A percentile compares a stretch with the other conserved stretches of the same genome.
phyloP scores from a whole-genome alignment of 2,329 filamentous ascomycete species.

The Verticillium klebahnii region DNA sequence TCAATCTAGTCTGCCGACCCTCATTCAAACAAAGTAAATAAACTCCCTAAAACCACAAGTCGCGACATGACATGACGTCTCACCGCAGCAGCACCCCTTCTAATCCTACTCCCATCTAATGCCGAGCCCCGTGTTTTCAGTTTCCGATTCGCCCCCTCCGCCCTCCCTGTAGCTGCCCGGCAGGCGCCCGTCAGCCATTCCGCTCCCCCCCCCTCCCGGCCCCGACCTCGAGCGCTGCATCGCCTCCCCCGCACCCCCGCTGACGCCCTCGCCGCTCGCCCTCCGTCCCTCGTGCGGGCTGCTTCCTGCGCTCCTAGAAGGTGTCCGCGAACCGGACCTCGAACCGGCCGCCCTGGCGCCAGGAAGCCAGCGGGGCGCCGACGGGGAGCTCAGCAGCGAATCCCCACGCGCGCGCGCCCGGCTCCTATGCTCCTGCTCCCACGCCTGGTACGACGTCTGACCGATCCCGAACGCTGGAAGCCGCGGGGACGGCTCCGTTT shows the following conservation, averaged over 20 bases:
- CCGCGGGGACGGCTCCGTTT: constrained; percentile 39
- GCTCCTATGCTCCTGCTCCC: constrained; percentile 14
- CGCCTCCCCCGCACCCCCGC: neutral
- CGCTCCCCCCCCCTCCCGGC: neutral
- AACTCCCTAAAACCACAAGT: neutral
- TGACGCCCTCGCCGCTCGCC: no score
- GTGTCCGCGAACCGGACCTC: neutral
- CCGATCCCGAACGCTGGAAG: constrained; percentile 22
- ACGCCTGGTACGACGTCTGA: constrained; percentile 22
- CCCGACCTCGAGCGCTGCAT: neutral
- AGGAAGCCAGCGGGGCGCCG: neutral
- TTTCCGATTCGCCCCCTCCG: neutral
- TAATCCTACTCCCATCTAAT: neutral
- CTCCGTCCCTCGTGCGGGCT: neutral
- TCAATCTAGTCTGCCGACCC: neutral
- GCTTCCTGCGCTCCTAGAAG: neutral
- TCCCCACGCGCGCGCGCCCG: neutral
- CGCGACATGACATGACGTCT: neutral
- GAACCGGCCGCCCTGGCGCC: neutral
- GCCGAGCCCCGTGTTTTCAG: neutral
- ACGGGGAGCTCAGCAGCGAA: neutral
- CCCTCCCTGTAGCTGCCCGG: neutral
- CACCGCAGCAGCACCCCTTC: neutral
- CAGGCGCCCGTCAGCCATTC: neutral
- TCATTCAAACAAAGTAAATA: neutral